These are phyloP conservation scores for Aspergillus fischeri DNA, from an alignment of 2,329 filamentous ascomycete genomes.

Conservation along the genomic window DNA sequence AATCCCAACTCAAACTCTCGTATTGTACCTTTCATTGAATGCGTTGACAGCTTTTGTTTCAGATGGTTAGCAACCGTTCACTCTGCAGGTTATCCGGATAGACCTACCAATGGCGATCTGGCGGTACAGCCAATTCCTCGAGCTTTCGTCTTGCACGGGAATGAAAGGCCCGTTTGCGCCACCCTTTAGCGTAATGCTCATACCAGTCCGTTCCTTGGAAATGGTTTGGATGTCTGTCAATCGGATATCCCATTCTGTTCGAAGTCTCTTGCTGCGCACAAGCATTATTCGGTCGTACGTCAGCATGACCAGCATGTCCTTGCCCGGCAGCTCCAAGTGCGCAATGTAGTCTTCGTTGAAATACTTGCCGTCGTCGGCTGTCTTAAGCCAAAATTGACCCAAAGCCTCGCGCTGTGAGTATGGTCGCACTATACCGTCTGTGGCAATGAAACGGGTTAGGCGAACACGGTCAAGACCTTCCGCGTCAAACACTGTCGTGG, in stretches of 20 bases:
- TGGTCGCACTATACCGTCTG: slow-evolving; percentile 88
- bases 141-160: slow-evolving; percentile 82
- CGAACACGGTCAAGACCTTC: slow-evolving; percentile 91
- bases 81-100: not conserved
- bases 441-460: slow-evolving; percentile 85
- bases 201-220: slow-evolving; percentile 89
- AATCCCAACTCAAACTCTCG: slow-evolving; percentile 3
- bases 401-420: slow-evolving; percentile 94
- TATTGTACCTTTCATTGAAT: slow-evolving; percentile 63
- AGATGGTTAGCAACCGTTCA: slow-evolving; percentile 8
- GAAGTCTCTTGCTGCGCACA: slow-evolving; percentile 78
- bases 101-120: slow-evolving; percentile 58
- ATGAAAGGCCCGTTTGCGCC: slow-evolving; percentile 93
- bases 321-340: slow-evolving; percentile 83
- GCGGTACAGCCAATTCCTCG: slow-evolving; percentile 62
- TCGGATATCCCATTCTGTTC: slow-evolving; percentile 92
- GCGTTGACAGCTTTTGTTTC: slow-evolving; percentile 53
- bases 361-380: slow-evolving; percentile 93
- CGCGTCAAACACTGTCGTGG: slow-evolving; percentile 94
- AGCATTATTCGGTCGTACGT: slow-evolving; percentile 86
- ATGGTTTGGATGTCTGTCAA: slow-evolving; percentile 97
- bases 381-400: slow-evolving; percentile 98
- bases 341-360: slow-evolving; percentile 98
- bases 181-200: slow-evolving; percentile 82
- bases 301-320: slow-evolving; percentile 86